Base-by-base conservation (phyloP, 2,329 filamentous ascomycete species). In the Chaetomiaceae sp. region DNA sequence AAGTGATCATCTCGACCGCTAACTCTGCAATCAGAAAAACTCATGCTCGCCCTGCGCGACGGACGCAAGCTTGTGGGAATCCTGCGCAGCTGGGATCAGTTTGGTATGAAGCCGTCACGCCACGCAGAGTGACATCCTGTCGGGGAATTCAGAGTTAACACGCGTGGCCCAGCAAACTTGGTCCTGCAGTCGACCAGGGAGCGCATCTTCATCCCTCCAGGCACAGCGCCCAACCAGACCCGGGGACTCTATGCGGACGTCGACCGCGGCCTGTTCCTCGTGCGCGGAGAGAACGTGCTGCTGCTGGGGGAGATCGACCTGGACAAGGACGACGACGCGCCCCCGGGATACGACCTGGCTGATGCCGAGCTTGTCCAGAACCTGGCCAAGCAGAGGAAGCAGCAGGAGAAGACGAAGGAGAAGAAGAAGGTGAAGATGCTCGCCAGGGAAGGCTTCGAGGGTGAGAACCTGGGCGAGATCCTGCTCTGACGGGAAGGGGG, bases 261-360 rank as follows among this genome's bases (percentile, higher is more conserved):
- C 54, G 77, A 83, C 10, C 83, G 89, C 51, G 93, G 93, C 44
- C 83, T 95, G 56, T 97, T 93, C 72, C 80, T 97, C 31, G 89
- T 99, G 40, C 80, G 93, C 53, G 93, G 93, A 60, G 93, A 99
- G 73, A 99, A 99, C 68, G 93, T 99, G n/a, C 77, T 96, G 45
- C 76, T 99, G 39, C 79, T 97, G 16, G 93, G 93, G 33, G 95
- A 97, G 70, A 95, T 99, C 62, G 93, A 99, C 67, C 81, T 99
- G 20, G 93, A 99, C 73, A 89, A 87, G 65, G 93, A 99, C 69
- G 93, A 99, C 68, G 85, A 95, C 52, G 77, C 89, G 13, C 89
- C 89, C 1, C 68, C 76, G 4, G 82, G 84, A 27, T 89, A 86
- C 61, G 74, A 78, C 59, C 73, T 76, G 60, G 66, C 65, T 39